Base-by-base conservation (phyloP, 352 stramenopile genomes). In the Pythium coloratum region DNA sequence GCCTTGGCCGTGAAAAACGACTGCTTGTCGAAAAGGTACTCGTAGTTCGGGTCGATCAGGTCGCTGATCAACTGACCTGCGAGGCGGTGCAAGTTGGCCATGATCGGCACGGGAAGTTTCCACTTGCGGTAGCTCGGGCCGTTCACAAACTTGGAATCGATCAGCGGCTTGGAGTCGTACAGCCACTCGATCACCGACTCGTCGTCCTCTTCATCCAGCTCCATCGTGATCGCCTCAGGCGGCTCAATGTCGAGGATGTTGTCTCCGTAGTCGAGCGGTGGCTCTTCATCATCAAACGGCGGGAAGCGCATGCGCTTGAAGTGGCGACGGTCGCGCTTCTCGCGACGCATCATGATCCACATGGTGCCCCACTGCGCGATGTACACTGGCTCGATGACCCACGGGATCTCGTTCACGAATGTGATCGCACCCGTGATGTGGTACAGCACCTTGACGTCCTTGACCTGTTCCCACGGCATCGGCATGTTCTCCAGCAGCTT, bases 401-500 rank as follows among this genome's bases (percentile, higher is more conserved):
- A 98, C 47, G 98, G 98, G 49, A 99, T 90, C 72, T 99, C 97
- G 78, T 99, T 99, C 51, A 99, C 97, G 77, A 99, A 99, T 38
- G 90, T 98, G 74, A 99, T 99, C 26, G 98, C 98, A 18, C 98
- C 98, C 3, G 98, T 99, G 20, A 99, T 85, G 77, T 99, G 98
- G 82, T 99, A 99, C 55, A 99, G 72, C 30, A 99, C 97, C 65
- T 98, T 97, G 46, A 99, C 98, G 63, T 99, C 98, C 59, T 98
- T 97, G 40, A 99, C 97, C 67, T 98, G 96, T 76, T 99, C 97
- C 98, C 98, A 99, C 3, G 98, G 98, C 98, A 99, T 99, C 50
- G 98, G 98, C 93, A 99, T 99, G 77, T 99, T 99, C 84, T 99
- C 98, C 57, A 99, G 77, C 49, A 99, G 80, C 84, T 99, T 99